A percentile compares a stretch with the other conserved stretches of the same genome.
Conservation (phyloP, 371 early-diverging fungal species). For the Rhizopus stolonifer region DNA sequence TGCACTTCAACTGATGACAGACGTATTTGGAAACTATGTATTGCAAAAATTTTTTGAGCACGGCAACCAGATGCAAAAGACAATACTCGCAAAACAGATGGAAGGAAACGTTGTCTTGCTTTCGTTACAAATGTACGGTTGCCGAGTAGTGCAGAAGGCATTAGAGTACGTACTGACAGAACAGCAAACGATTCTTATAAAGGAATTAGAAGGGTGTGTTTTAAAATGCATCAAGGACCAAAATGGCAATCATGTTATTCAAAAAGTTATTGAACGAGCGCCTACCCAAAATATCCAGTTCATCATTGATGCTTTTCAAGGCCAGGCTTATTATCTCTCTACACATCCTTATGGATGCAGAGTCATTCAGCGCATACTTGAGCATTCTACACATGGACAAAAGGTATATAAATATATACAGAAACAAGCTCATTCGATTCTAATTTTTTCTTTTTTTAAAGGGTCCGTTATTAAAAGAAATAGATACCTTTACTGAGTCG, state of each 20-base stretch:
- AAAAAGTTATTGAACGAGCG: constrained; percentile 99
- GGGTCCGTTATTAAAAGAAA: constrained; percentile 77
- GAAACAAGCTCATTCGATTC: too few species aligned
- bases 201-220: constrained; percentile 92
- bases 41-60: constrained; percentile 99
- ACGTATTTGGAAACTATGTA: constrained; percentile 99
- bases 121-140: constrained; percentile 99
- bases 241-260: constrained; percentile 99
- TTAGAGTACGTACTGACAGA: constrained; percentile 89
- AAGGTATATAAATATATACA: constrained; percentile 53
- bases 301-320: constrained; percentile 95
- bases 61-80: constrained; percentile 86
- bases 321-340: constrained; percentile 93
- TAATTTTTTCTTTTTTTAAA: too few species aligned
- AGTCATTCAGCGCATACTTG: constrained; percentile 99
- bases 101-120: constrained; percentile 91
- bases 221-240: constrained; percentile 98
- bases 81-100: constrained; percentile 87
- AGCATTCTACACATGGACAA: constrained; percentile 88
- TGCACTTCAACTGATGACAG: constrained; percentile 94
- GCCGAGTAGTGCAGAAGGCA: constrained; percentile 99
- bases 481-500: constrained; percentile 84
- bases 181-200: constrained; percentile 87
- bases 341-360: constrained; percentile 99
- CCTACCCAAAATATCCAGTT: constrained; percentile 90